Evolutionary conservation across 1,284 basidiomycete genomes (phyloP), one percentile per base, ranked within the genome.

Genomic region (Ceratobasidium sp.): DNA sequence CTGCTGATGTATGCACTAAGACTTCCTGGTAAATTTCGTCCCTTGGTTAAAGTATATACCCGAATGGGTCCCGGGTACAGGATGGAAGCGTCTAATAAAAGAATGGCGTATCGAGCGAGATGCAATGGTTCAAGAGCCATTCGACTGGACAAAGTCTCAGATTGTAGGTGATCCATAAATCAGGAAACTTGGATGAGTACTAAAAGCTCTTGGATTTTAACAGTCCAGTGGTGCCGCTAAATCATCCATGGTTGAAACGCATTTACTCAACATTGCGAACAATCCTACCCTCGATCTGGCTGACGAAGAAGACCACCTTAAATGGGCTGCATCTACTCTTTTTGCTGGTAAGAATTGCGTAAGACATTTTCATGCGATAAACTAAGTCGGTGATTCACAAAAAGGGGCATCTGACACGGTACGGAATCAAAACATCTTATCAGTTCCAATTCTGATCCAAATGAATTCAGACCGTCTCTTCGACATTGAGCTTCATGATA

Each of bases 61-160:
- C n/a, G n/a, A n/a, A n/a, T n/a, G n/a, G n/a, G n/a, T 73, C 18
- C 72, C 72, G 18, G 72, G 72, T 18, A 45, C 62, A 0, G 48
- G 43, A 36, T 69, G 55, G 55, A 64, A 59, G 30, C n/a, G 41
- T 0, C 48, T 23, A 2, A 30, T 57, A 6, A 43, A 21, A 5
- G 52, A 59, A 57, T 73, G 72, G 72, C 3, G 72, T 4, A 3
- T 23, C 6, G 18, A 2, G 16, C 26, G 28, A 0, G 28, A 48
- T 23, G 21, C 18, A 21, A 48, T 48, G 46, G 23, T 57, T 12
- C n/a, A 64, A 21, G 34, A 36, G 18, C 46, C 48, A 28, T 65
- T 52, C 26, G 34, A 36, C 36, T 65, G 62, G 48, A 21, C 62
- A 16, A 65, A 65, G 36, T 3, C 62, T 39, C 16, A 65, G 21